Base-by-base conservation (phyloP, 2,329 filamentous ascomycete genomes). In the Fusarium sp. region DNA sequence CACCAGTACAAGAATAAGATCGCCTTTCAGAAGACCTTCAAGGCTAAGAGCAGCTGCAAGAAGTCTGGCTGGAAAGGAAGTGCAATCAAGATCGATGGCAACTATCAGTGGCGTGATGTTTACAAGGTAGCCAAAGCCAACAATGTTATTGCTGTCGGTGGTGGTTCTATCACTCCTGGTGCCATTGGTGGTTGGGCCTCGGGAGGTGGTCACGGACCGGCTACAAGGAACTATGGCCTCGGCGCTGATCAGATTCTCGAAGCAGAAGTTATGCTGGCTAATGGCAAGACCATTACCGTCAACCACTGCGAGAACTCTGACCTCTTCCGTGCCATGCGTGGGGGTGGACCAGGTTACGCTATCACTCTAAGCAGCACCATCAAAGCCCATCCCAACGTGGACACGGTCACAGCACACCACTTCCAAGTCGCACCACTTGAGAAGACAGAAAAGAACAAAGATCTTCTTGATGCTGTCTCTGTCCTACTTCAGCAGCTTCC, bases 181-280 rank as follows among this genome's bases (percentile, higher is more conserved):
- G 66, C 66, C 6, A 69, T 69, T 0, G 66, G 66, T 3, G 66
- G 66, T 2, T 69, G 53, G 40, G 65, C 65, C 23, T 69, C 66
- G 1, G 66, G 66, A 12, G 66, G 66, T 2, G 66, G 66, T 0
- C 66, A 69, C 23, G 66, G 66, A 2, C 66, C 66, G 13, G 66
- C 66, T 1, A 49, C 66, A 11, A 69, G 66, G 4, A 69, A 69
- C 12, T 69, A 69, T 20, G 66, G 66, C 0, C 66, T 69, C 1
- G 66, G 66, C 0, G 61, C 66, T 3, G 66, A 69, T 4, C 66
- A 69, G 18, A 69, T 69, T 1, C 66, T 69, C 0, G 66, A 69
- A 8, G 66, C 66, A 0, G 40, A 69, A 3, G 66, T 69, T 11
- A 69, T 69, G 65, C 28, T 69, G 0, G 51, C 61, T 8, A 31